Conservation (phyloP, 2,329 filamentous ascomycete genomes). For the Lecanosticta acicola region DNA sequence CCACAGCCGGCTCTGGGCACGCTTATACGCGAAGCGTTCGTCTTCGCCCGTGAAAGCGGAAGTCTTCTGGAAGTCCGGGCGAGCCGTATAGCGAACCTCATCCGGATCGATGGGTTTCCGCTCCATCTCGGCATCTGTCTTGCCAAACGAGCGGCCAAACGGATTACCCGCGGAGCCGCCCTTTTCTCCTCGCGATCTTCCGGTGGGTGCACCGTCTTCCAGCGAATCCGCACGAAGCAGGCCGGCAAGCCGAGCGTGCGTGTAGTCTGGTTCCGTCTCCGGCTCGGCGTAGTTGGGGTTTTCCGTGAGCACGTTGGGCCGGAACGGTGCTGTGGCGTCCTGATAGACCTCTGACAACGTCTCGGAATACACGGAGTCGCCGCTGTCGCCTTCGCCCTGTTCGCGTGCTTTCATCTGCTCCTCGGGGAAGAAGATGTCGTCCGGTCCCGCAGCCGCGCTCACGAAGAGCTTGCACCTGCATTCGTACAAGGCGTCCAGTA, state of each 20-base stretch:
- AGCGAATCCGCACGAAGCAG: constrained; percentile 41
- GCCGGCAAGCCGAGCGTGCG: constrained; percentile 33
- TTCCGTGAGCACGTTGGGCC: constrained; percentile 70
- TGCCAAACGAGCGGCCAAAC: constrained; percentile 30
- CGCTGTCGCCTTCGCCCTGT: constrained; percentile 16
- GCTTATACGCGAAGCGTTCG: constrained; percentile 74
- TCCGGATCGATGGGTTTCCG: constrained; percentile 32
- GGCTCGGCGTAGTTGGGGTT: constrained; percentile 34
- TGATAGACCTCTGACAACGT: constrained; percentile 71
- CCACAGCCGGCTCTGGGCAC: constrained; percentile 72
- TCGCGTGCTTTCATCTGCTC: constrained; percentile 16
- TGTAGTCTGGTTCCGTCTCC: constrained; percentile 32
- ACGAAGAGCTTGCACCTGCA: constrained; percentile 71
- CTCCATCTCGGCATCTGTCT: constrained; percentile 30
- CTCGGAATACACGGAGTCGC: constrained; percentile 58
- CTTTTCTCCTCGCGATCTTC: constrained; percentile 14
- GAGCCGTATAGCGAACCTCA: constrained; percentile 21
- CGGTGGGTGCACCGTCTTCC: constrained; percentile 44
- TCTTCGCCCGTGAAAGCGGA: constrained; percentile 71
- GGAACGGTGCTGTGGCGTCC: constrained; percentile 68
- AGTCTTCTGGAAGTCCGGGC: constrained; percentile 61
- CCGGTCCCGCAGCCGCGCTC: constrained; percentile 61
- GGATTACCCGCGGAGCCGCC: constrained; percentile 30
- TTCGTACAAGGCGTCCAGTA: constrained; percentile 76
- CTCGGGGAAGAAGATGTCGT: constrained; percentile 73